Conservation (phyloP, 495 filamentous ascomycete genomes). For the Xylaria nigripes region DNA sequence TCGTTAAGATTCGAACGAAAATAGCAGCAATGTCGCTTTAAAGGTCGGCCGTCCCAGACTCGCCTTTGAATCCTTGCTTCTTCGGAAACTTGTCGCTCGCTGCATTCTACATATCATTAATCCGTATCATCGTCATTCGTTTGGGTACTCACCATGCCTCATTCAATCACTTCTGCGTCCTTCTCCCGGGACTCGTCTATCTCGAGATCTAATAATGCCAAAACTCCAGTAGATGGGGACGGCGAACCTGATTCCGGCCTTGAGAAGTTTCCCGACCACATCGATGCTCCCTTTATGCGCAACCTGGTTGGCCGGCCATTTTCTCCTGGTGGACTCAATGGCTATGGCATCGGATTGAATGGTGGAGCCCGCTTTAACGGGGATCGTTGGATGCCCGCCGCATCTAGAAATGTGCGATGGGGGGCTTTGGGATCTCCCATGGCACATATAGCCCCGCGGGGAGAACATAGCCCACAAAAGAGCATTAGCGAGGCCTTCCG, state of each 20-base stretch:
- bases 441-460: conserved; percentile 25
- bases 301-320: conserved; percentile 23
- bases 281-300: conserved; percentile 33
- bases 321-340: conserved; percentile 30
- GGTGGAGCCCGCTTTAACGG: conserved; percentile 24
- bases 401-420: conserved; percentile 40
- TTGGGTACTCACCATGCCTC: conserved; percentile 28
- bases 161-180: conserved; percentile 29
- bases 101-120: conserved; percentile 12
- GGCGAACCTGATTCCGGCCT: conserved; percentile 30
- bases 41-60: background rate
- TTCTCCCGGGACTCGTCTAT: conserved; percentile 24
- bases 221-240: conserved; percentile 27
- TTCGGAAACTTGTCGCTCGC: conserved; percentile 19
- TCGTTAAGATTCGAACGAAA: background rate
- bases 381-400: conserved; percentile 45
- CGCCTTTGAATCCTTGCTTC: conserved; percentile 6
- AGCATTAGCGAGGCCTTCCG: conserved; percentile 79
- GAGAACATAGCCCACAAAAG: conserved; percentile 61
- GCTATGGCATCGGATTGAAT: conserved; percentile 25
- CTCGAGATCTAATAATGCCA: conserved; percentile 23
- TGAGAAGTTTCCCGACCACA: conserved; percentile 48
- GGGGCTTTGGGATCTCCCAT: conserved; percentile 23
- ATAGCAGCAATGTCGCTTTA: conserved; percentile 20
- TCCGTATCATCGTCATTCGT: conserved; percentile 15